These are phyloP conservation scores for Saxispiralis lemnorum DNA, from an alignment of 495 filamentous ascomycete genomes.

Conservation along the genomic window DNA sequence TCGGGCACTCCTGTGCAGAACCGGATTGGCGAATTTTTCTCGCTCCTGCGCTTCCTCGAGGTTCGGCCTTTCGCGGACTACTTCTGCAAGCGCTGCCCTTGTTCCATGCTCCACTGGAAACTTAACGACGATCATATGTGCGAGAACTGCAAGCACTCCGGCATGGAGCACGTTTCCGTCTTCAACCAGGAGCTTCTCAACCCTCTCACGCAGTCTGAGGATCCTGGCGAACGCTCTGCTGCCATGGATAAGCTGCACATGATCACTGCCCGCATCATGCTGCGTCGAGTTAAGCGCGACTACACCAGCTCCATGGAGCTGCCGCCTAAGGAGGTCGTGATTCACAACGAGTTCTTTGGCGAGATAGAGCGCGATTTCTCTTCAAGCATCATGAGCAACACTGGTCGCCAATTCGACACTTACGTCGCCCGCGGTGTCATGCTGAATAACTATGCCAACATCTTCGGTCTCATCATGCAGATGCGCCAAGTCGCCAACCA, in stretches of 20 bases:
- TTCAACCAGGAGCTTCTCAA: slow-evolving; percentile 93
- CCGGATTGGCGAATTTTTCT: slow-evolving; percentile 94
- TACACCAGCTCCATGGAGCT: slow-evolving; percentile 86
- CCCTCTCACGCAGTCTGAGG: slow-evolving; percentile 40
- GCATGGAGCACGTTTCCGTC: slow-evolving; percentile 75
- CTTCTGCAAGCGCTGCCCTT: slow-evolving; percentile 71
- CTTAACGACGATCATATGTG: slow-evolving; percentile 52
- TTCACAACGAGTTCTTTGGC: slow-evolving; percentile 86
- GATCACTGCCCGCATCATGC: slow-evolving; percentile 80
- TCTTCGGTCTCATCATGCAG: slow-evolving; percentile 79
- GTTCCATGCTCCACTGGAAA: slow-evolving; percentile 67
- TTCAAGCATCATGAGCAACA: slow-evolving; percentile 83
- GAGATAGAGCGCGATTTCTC: slow-evolving; percentile 92
- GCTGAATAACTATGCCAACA: slow-evolving; percentile 90
- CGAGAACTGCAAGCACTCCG: slow-evolving; percentile 41
- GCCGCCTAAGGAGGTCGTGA: slow-evolving; percentile 78
- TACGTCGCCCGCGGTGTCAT: slow-evolving; percentile 89
- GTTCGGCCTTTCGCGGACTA: slow-evolving; percentile 79
- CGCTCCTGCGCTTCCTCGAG: slow-evolving; percentile 76
- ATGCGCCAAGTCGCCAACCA: slow-evolving; percentile 93
- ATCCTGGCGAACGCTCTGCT: slow-evolving; percentile 35
- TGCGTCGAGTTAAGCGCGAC: slow-evolving; percentile 79
- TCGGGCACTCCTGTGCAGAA: slow-evolving; percentile 91
- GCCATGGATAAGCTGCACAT: slow-evolving; percentile 69
- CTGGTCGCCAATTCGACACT: slow-evolving; percentile 72